These are phyloP conservation scores for Diplodia intermedia DNA, from an alignment of 2,329 filamentous ascomycete species.

Conservation along the genomic window DNA sequence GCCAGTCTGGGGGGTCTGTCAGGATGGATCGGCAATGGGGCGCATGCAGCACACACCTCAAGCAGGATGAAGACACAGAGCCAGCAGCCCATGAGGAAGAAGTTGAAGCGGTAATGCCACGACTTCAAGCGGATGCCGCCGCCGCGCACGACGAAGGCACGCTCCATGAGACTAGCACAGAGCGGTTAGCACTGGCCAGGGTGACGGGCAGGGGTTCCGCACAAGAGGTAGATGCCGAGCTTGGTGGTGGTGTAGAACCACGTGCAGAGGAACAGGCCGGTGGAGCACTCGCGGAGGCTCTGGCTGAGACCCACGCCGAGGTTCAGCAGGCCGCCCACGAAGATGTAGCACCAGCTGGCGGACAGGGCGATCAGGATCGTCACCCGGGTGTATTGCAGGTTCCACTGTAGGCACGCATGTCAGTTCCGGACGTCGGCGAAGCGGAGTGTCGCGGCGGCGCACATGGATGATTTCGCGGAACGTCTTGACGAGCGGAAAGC, in stretches of 20 bases:
- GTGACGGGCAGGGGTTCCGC: not conserved
- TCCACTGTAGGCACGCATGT: not conserved
- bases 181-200: not conserved
- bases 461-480: slow-evolving; percentile 1
- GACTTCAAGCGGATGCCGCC: slow-evolving; percentile 4
- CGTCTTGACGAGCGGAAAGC: slow-evolving; percentile 3
- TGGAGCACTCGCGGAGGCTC: slow-evolving; percentile 8
- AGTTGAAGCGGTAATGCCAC: slow-evolving; percentile 23
- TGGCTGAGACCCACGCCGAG: slow-evolving; percentile 6
- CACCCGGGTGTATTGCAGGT: slow-evolving; percentile 3
- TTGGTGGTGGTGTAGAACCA: slow-evolving; percentile 24
- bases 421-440: not conserved
- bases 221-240: slow-evolving; percentile 3
- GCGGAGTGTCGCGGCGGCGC: not conserved
- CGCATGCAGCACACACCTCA: not conserved
- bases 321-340: slow-evolving; percentile 14
- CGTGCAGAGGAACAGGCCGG: slow-evolving; percentile 8
- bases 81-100: slow-evolving; percentile 19
- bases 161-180: not conserved
- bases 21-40: not conserved
- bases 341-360: slow-evolving; percentile 23
- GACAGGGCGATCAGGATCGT: slow-evolving; percentile 13
- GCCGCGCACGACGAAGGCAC: slow-evolving; percentile 16
- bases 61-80: slow-evolving; percentile 6
- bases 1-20: not conserved